Base-by-base conservation (phyloP, 257 asterid genomes). In the Oldenlandia corymbosa region DNA sequence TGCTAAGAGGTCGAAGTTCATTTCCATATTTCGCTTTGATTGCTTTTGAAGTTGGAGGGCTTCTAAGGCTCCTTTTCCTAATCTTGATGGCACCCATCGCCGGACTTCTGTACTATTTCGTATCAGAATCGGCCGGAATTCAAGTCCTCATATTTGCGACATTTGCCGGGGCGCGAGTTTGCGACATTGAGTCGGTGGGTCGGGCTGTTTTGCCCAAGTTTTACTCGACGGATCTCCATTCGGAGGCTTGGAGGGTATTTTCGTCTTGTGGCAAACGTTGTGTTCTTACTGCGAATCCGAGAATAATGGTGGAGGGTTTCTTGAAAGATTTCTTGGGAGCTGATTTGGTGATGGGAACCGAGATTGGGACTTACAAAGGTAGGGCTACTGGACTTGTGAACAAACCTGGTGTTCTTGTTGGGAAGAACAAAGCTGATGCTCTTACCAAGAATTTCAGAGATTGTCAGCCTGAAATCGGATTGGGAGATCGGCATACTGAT, bases 321-420 rank as follows among this genome's bases (percentile, higher is more conserved):
- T 62, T 82, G 79, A 82, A 78, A 65, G 92, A 82, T 0, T 80
- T 78, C 18, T 60, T 85, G 71, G 92, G 82, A 10, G 79, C 80
- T 11, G 92, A 85, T 68, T 10, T 82, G 71, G 84, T 85, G 62
- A 49, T 85, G 77, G 92, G 88, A 46, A 85, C 92, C 7, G 92
- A 85, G 70, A 72, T 85, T 31, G 50, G 39, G 9, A 73, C 34
- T 14, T 76, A 68, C 47, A 69, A 80, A 7, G 92, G 85, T 5
- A 70, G 88, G 39, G 88, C 86, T 5, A 85, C 88, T 36, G 92
- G 88, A 23, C 62, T 85, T 28, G 87, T 85, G 16, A 57, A 57
- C 26, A 54, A 27, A 31, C 78, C 80, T 0, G 92, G 88, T 8
- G 86, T 85, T 31, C 73, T 85, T 28, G 85, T 85, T 0, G 92